Conservation (phyloP, 1,139 yeast species). For the Saccharomyces hybrid region DNA sequence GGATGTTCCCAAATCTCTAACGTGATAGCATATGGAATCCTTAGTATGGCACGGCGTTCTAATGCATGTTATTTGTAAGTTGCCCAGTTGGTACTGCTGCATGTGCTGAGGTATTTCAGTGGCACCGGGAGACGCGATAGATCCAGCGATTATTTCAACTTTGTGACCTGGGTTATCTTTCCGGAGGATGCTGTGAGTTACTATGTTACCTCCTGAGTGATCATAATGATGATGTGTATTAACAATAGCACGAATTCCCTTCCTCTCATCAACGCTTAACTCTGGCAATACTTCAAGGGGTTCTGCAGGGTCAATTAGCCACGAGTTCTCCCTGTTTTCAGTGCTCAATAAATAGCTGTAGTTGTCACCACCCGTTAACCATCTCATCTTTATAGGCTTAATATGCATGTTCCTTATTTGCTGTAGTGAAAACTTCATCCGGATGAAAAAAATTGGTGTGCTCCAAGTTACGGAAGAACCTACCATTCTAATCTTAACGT, state of each 20-base stretch:
- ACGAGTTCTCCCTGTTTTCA: conserved; percentile 56
- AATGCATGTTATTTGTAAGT: too few relatives aligned
- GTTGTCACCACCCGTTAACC: conserved; percentile 84
- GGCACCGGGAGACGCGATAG: conserved; percentile 30
- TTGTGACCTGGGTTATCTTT: conserved; percentile 39
- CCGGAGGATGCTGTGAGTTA: conserved; percentile 30
- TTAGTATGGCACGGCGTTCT: too few relatives aligned
- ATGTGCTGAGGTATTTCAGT: conserved; percentile 25
- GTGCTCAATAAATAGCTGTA: conserved; percentile 77
- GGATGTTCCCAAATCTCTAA: too few relatives aligned
- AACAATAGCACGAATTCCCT: conserved; percentile 61
- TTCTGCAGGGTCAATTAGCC: conserved; percentile 91
- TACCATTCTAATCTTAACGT: neutral
- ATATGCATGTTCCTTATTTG: conserved; percentile 55
- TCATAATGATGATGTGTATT: conserved; percentile 96
- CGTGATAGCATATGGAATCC: too few relatives aligned
- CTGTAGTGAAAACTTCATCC: neutral
- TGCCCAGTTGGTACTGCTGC: too few relatives aligned
- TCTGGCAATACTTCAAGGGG: conserved; percentile 49
- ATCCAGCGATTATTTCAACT: conserved; percentile 66
- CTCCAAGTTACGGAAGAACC: too few relatives aligned
- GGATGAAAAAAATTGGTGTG: neutral
- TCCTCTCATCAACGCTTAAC: conserved; percentile 32
- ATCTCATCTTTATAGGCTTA: conserved; percentile 80
- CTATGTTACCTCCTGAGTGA: conserved; percentile 82